Percentiles rank a stretch among this genome's conserved stretches.
phyloP scores from a whole-genome alignment of 176 grass and related monocot genomes.

The Leersia perrieri region DNA sequence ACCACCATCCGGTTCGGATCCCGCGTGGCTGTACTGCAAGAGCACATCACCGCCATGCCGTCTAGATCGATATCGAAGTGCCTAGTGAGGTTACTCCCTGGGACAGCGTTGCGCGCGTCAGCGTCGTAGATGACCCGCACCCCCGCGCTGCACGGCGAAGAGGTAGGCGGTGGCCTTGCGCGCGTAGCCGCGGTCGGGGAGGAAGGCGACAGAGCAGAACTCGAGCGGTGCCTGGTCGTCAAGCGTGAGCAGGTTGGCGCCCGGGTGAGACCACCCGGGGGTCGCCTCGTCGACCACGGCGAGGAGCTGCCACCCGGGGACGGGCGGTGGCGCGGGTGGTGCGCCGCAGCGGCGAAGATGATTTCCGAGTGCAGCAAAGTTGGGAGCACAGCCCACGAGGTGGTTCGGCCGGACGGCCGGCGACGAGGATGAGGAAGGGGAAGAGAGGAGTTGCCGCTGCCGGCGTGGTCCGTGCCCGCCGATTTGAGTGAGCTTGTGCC shows the following conservation, averaged over 20 bases:
- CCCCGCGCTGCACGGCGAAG: constrained; percentile 86
- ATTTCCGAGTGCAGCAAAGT: constrained; percentile 52
- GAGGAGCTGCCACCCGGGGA: constrained; percentile 78
- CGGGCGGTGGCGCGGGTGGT: constrained; percentile 41
- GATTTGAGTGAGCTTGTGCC: too few relatives aligned
- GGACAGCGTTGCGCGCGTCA: constrained; percentile 62
- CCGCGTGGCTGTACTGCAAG: constrained; percentile 82
- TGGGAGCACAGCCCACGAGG: too few relatives aligned
- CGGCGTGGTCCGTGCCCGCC: too few relatives aligned
- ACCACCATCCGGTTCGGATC: constrained; percentile 79
- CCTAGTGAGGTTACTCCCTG: constrained; percentile 40
- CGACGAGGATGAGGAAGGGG: too few relatives aligned
- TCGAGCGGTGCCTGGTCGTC: constrained; percentile 63
- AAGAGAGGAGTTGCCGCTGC: too few relatives aligned
- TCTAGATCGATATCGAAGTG: constrained; percentile 82
- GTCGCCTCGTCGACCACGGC: constrained; percentile 72
- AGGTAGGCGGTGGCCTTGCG: constrained; percentile 78
- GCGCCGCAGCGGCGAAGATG: constrained; percentile 56
- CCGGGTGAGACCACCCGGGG: constrained; percentile 67
- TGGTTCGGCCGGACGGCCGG: too few relatives aligned
- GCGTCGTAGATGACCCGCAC: constrained; percentile 81
- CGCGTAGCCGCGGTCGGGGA: constrained; percentile 56
- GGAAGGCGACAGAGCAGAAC: constrained; percentile 69
- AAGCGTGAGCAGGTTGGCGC: constrained; percentile 69
- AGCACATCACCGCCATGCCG: constrained; percentile 44